Conservation (phyloP, 2,329 filamentous ascomycete species). For the Capronia coronata region DNA sequence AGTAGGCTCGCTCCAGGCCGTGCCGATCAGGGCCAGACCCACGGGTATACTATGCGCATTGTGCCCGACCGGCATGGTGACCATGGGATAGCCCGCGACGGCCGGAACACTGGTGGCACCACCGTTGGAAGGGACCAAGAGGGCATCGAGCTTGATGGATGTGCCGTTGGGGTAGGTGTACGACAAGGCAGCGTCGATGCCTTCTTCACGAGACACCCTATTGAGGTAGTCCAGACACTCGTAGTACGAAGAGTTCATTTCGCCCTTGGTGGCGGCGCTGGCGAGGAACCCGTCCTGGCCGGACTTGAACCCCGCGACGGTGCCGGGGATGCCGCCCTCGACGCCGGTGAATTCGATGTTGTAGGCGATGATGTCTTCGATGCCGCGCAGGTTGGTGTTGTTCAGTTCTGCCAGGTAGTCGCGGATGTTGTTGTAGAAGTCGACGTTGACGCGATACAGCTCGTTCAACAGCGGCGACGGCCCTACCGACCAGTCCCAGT, state of each 20-base stretch:
- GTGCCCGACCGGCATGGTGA: conserved; percentile 61
- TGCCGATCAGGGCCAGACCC: conserved; percentile 54
- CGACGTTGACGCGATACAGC: conserved; percentile 54
- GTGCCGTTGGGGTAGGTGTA: conserved; percentile 20
- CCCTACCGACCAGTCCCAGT: conserved; percentile 69
- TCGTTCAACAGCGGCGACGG: conserved; percentile 61
- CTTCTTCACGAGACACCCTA: conserved; percentile 53
- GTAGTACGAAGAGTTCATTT: conserved; percentile 58
- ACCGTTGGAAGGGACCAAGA: conserved; percentile 63
- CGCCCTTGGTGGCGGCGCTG: conserved; percentile 52
- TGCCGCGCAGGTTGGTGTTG: conserved; percentile 53
- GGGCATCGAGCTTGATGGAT: conserved; percentile 46
- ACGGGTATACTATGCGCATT: conserved; percentile 54
- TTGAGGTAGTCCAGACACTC: conserved; percentile 59
- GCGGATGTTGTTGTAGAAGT: conserved; percentile 55
- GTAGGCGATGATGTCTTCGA: conserved; percentile 59
- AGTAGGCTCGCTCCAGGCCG: conserved; percentile 54
- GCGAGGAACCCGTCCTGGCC: conserved; percentile 64
- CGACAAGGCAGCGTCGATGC: conserved; percentile 62
- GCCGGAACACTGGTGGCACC: conserved; percentile 63
- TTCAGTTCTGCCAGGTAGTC: conserved; percentile 56
- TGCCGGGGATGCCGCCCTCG: conserved; percentile 59
- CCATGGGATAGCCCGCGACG: conserved; percentile 66
- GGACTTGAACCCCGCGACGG: conserved; percentile 58
- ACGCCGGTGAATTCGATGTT: conserved; percentile 58